phyloP scores from a whole-genome alignment of 305 asterid genomes.

The Solanum hybrid region DNA sequence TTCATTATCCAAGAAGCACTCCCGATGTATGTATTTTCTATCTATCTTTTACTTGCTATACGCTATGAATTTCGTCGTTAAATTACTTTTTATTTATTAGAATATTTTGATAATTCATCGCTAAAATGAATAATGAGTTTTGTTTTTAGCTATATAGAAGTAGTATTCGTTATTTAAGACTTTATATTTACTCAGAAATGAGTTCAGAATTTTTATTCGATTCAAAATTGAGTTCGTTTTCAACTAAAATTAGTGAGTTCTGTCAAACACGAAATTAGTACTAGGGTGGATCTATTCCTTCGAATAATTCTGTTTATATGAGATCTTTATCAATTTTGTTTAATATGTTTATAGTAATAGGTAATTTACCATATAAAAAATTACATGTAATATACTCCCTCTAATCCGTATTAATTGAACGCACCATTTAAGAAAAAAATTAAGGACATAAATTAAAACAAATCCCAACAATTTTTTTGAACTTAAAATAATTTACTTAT shows the following conservation, averaged over 20 bases:
- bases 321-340: neutral
- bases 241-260: neutral
- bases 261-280: neutral
- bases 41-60: neutral
- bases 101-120: too few relatives aligned
- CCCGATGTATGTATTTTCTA: slow-evolving; percentile 47
- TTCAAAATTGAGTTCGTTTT: neutral
- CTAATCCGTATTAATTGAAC: neutral
- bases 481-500: too few relatives aligned
- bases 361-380: neutral
- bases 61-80: neutral
- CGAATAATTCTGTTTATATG: neutral
- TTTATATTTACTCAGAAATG: neutral
- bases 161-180: neutral
- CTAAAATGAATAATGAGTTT: neutral
- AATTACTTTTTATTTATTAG: neutral
- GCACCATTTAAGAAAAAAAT: neutral
- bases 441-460: neutral
- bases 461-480: neutral
- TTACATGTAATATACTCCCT: neutral
- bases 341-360: neutral
- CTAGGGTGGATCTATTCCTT: neutral
- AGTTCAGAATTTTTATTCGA: neutral
- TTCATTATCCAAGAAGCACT: slow-evolving; percentile 90
- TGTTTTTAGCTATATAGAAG: neutral